These are phyloP conservation scores for Cladophialophora exuberans DNA, from an alignment of 2,329 filamentous ascomycete species.

Conservation along the genomic window DNA sequence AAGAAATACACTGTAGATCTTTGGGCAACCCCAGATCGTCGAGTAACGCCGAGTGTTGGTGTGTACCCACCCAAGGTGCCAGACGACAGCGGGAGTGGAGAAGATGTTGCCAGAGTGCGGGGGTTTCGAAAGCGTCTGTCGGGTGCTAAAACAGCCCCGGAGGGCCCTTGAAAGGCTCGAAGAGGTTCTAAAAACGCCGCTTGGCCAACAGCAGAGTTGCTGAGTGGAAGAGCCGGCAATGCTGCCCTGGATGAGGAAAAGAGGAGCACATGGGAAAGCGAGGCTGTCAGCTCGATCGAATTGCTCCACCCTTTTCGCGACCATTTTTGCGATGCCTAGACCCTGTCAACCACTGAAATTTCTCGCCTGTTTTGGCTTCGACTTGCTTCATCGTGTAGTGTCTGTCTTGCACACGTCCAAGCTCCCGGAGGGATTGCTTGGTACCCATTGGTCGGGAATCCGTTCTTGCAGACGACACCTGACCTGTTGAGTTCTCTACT, in stretches of 20 bases:
- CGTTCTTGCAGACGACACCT: slow-evolving; percentile 6
- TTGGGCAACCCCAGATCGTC: background rate
- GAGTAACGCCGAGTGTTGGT: background rate
- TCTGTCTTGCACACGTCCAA: slow-evolving; percentile 4
- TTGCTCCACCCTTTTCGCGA: slow-evolving; percentile 14
- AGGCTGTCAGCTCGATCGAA: slow-evolving; percentile 14
- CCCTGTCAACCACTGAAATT: slow-evolving; percentile 8
- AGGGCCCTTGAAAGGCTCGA: background rate
- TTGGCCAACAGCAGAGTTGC: background rate
- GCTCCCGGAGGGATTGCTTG: background rate
- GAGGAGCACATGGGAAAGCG: slow-evolving; percentile 14
- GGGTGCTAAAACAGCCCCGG: slow-evolving; percentile 2
- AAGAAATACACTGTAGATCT: too few species aligned
- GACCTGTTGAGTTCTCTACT: too few species aligned
- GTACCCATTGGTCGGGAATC: slow-evolving; percentile 1
- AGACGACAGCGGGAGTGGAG: slow-evolving; percentile 13
- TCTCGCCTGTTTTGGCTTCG: slow-evolving; percentile 18
- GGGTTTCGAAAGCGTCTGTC: background rate
- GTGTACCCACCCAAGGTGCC: too few species aligned
- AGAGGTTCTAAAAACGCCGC: slow-evolving; percentile 4
- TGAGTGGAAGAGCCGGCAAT: background rate
- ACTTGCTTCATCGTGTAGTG: slow-evolving; percentile 5
- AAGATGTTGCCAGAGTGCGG: slow-evolving; percentile 19
- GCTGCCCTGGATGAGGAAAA: background rate
- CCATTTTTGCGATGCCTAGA: slow-evolving; percentile 6